Evolutionary conservation across 805 yeast genomes (phyloP).

Genomic region (Saccharomycopsis fodiens): DNA sequence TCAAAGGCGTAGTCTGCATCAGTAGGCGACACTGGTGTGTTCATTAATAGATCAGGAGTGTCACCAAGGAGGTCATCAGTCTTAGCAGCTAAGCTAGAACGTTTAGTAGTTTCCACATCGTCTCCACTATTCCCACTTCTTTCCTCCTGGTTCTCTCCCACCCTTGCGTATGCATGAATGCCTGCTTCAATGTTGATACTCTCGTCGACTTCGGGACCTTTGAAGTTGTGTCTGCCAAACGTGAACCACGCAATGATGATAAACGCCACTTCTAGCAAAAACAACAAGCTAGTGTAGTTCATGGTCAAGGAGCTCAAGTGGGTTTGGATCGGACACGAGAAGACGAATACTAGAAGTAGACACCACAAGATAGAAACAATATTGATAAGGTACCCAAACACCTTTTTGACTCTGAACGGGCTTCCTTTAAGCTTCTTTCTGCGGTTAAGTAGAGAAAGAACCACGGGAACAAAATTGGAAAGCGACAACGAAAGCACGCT

Average conservation of each 20-base stretch:
- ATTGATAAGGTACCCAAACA: conserved; percentile 59
- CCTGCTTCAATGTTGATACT: conserved; percentile 9
- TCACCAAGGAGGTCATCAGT: conserved; percentile 1
- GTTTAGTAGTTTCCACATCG: too few relatives aligned
- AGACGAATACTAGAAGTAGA: conserved; percentile 44
- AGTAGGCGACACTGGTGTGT: conserved; percentile 2
- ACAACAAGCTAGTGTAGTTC: conserved; percentile 57
- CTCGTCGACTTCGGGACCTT: conserved; percentile 46
- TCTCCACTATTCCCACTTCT: not conserved
- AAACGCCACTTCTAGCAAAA: conserved; percentile 37
- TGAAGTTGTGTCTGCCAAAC: conserved; percentile 60
- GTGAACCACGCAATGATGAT: conserved; percentile 43
- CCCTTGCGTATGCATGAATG: not conserved
- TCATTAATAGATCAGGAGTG: conserved; percentile 5
- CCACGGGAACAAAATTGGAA: conserved; percentile 71
- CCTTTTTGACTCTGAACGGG: conserved; percentile 50
- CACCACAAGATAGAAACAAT: conserved; percentile 54
- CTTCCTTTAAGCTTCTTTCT: conserved; percentile 60
- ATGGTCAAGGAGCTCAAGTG: conserved; percentile 37
- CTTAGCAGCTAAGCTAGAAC: too few relatives aligned
- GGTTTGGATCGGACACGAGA: conserved; percentile 67
- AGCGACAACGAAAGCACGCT: conserved; percentile 68
- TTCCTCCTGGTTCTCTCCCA: conserved; percentile 1
- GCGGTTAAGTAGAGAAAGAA: conserved; percentile 51
- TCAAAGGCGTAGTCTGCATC: conserved; percentile 2